Percentiles rank a stretch among this genome's conserved stretches.
Evolutionary conservation across 2,329 filamentous ascomycete genomes (phyloP).

Genomic region (Botrytis fabae): DNA sequence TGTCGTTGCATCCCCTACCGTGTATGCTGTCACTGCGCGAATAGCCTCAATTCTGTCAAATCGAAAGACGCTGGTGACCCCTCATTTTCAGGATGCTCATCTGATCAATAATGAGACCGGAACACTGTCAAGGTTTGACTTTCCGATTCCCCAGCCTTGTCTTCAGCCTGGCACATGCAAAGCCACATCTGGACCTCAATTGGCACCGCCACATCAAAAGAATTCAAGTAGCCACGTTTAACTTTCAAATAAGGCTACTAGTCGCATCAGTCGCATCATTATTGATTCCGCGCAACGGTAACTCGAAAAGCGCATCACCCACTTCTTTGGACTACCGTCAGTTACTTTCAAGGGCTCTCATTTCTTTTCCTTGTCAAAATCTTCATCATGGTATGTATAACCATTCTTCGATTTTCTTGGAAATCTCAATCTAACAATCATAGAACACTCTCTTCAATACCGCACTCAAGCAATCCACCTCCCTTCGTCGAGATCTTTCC

Average conservation of each 20-base stretch:
- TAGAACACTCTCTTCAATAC: slow-evolving; percentile 86
- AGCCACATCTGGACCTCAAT: neutral
- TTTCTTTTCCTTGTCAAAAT: neutral
- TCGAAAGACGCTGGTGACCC: neutral
- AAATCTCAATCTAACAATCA: neutral
- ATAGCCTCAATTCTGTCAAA: neutral
- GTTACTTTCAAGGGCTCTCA: neutral
- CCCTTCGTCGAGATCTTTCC: slow-evolving; percentile 74
- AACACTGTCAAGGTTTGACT: neutral
- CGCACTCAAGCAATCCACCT: slow-evolving; percentile 79
- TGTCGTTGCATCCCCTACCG: too few species aligned
- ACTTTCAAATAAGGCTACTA: slow-evolving; percentile 20
- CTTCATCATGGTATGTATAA: slow-evolving; percentile 13
- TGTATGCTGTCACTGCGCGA: neutral
- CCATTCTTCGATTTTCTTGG: too few species aligned
- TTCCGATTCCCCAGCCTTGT: neutral
- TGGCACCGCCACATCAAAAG: slow-evolving; percentile 5
- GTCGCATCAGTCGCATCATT: neutral
- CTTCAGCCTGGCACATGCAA: neutral
- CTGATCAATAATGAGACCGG: neutral
- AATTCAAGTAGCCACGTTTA: slow-evolving; percentile 17
- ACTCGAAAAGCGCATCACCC: neutral
- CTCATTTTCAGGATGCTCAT: neutral
- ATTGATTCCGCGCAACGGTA: neutral
- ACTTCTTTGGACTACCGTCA: neutral